Evolutionary conservation across 371 early-diverging fungal species (phyloP), one percentile per base, ranked within the genome.

Genomic region (Lichtheimia ornata): DNA sequence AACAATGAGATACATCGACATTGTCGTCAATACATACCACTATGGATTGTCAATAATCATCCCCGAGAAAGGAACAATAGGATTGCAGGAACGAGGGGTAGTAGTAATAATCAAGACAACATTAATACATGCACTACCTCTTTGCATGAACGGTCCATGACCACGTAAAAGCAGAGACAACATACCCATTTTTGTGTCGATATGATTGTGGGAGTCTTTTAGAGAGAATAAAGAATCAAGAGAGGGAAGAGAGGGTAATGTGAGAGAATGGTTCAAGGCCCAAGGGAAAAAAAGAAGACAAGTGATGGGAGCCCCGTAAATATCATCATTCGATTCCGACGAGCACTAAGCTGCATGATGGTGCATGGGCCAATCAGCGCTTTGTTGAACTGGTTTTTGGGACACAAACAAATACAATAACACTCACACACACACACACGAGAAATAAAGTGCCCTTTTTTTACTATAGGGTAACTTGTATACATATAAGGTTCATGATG

Each of bases 341-440:
- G 22, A 18, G 18, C 18, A 47, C 22, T 47, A 47, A 18, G 47
- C 18, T 18, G 22, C 47, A 47, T n/a, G 47, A n/a, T 47, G 47
- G 47, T 47, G n/a, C 22, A 18, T 47, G 47, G 47, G n/a, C 22
- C 47, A n/a, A 22, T 18, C 22, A 18, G 47, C 47, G 14, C 17
- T 5, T 47, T 47, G 35, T 35, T 35, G 35, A 35, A 35, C 22
- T 47, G 47, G 47, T 47, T 47, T 47, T n/a, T 22, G 22, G n/a
- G 47, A 47, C 47, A 57, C 35, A 35, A 35, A 35, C 35, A 35
- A 14, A 45, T 45, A 24, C 35, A 57, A 22, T 25, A 57, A 17
- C 43, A 18, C 17, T 15, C 22, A 27, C 12, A 17, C 47, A 14
- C 12, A 17, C n/a, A 25, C 17, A 50, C 27, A 28, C 14, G 27